Base-by-base conservation (phyloP, 164 flowering plant species). In the Umbilicus rupestris region DNA sequence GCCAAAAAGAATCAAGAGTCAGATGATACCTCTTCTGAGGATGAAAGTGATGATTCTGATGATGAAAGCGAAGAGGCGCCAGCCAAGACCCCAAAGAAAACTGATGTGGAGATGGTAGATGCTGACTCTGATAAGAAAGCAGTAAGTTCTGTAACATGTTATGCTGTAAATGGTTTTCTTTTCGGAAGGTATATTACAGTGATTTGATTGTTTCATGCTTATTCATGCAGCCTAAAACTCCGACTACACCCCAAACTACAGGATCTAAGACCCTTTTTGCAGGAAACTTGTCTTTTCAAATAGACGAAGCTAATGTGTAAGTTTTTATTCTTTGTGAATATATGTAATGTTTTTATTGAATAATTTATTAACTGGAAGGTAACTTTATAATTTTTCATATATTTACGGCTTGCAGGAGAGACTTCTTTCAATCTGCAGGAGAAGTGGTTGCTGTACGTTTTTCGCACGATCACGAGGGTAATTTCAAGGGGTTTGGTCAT, bases 401-500 rank as follows among this genome's bases (percentile, higher is more conserved):
- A 9, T 26, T 15, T 39, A 26, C 28, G 45, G 20, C 64, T n/a
- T 33, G n/a, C 66, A 3, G 39, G 46, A 14, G 65, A n/a, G 69
- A 84, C 16, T 91, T 94, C 73, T 94, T 94, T 64, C 78, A 87
- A 62, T 77, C 73, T 50, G 82, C 69, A 50, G 99, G 96, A 33
- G 87, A 86, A 72, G 66, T 91, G 71, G 83, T 75, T 15, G 90
- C 81, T 50, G 77, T 94, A 4, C 91, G 97, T 22, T 80, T 94
- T 46, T 71, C 93, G 26, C 17, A 8, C 7, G 69, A 78, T 58
- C 62, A 50, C 0, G 93, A 89, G 22, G 90, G 87, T 2, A 66
- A 65, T 5, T 82, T 84, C 50, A 89, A 69, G 72, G 99, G 99
- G 17, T 94, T 78, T 75, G 95, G 92, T 20, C 95, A 94, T 82